These are phyloP conservation scores for Talaromyces pinophilus DNA, from an alignment of 2,329 filamentous ascomycete genomes.

Conservation along the genomic window DNA sequence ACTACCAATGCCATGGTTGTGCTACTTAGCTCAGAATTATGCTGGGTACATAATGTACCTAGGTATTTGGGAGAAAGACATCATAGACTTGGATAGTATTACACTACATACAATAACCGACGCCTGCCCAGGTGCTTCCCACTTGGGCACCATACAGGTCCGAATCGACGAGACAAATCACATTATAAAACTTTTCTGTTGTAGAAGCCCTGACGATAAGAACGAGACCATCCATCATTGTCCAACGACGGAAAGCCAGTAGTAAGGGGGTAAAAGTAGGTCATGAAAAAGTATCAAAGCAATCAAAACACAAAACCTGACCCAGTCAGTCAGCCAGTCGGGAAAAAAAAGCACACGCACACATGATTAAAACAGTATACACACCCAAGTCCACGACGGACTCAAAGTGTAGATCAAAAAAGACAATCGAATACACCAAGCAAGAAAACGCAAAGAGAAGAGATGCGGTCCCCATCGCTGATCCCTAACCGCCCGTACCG, in stretches of 20 bases:
- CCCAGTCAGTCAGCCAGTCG: neutral
- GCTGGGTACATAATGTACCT: too few relatives aligned
- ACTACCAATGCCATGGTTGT: neutral
- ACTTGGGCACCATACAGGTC: neutral
- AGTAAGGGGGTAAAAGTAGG: neutral
- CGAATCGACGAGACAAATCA: neutral
- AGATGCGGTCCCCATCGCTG: slow-evolving; percentile 20
- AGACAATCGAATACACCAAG: neutral
- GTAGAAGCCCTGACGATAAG: neutral
- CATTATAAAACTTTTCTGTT: slow-evolving; percentile 8
- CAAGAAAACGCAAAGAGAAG: slow-evolving; percentile 7
- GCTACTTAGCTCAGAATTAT: too few relatives aligned
- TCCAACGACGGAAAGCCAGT: neutral
- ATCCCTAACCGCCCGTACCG: slow-evolving; percentile 24
- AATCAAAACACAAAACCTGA: neutral
- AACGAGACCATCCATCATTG: neutral
- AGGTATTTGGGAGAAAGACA: neutral
- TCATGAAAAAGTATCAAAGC: neutral
- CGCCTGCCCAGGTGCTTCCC: too few relatives aligned
- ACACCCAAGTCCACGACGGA: slow-evolving; percentile 18
- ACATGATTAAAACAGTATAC: slow-evolving; percentile 21
- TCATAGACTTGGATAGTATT: slow-evolving; percentile 6
- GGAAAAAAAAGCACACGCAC: neutral
- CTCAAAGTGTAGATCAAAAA: slow-evolving; percentile 14
- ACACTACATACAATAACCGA: neutral